Base-by-base conservation (phyloP, 2,329 filamentous ascomycete species). In the Sclerotinia minor region DNA sequence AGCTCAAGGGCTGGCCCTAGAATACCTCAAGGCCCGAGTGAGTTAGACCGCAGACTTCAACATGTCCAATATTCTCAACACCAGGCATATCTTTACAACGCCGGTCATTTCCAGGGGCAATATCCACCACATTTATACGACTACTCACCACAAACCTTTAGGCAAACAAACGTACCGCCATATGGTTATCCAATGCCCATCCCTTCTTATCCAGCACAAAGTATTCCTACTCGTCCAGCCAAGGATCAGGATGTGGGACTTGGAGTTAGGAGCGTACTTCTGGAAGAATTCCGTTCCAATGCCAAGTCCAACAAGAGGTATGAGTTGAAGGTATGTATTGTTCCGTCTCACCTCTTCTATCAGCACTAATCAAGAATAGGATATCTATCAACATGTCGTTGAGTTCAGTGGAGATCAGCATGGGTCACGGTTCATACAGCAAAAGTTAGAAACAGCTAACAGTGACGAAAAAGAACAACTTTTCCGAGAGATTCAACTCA, bases 341-440 rank as follows among this genome's bases (percentile, higher is more conserved):
- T 38, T 65, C 24, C 19, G 15, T n/a, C 50, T n/a, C n/a, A 44
- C 24, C 17, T 38, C 55, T 26, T 49, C 49, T 68, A 47, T 35
- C 29, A 8, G 50, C 29, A 44, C 70, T 74, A 64, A 73, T 13
- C n/a, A 24, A 44, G n/a, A 32, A 44, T 69, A 88, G 84, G 92
- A 97, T 71, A 94, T 98, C 54, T 94, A 92, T 76, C 86, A 86
- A 66, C 88, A 96, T 75, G 87, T 98, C 49, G 93, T 96, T 0
- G 94, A 97, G 76, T 98, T 98, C 78, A 94, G 92, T 73, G 94
- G 95, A 21, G 95, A 99, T 76, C 95, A 98, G 77, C 90, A 96
- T 73, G 95, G 94, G 1, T 99, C 95, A 1, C 88, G 95, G 0
- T 97, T 97, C 78, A 97, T 99, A 69, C 95, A 99, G 77, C 87